Percentiles rank a stretch among this genome's conserved stretches.
phyloP scores from a whole-genome alignment of 345 rosid genomes.

The Draba incana region DNA sequence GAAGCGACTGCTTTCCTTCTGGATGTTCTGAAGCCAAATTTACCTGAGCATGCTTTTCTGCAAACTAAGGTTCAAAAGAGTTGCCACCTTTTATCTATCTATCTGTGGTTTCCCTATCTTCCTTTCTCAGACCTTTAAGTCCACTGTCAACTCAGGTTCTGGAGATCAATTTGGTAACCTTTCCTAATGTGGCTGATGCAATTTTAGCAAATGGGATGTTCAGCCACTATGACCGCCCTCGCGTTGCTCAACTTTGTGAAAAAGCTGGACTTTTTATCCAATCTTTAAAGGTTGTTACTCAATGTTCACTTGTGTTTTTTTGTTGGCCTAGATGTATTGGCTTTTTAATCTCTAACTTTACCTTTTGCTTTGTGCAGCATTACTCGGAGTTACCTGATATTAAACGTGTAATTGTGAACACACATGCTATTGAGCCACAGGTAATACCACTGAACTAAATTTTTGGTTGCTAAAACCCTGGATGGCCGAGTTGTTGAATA shows the following conservation, averaged over 20 bases:
- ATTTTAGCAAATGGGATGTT: conserved; percentile 99
- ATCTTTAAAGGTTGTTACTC: conserved; percentile 73
- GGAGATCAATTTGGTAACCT: conserved; percentile 97
- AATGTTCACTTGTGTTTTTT: conserved; percentile 5
- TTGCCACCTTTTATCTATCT: conserved; percentile 22
- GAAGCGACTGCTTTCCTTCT: conserved; percentile 99
- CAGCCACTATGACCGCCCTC: conserved; percentile 97
- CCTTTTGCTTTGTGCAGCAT: conserved; percentile 66
- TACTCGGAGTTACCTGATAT: conserved; percentile 96
- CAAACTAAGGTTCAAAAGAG: conserved; percentile 77
- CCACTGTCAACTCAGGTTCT: conserved; percentile 63
- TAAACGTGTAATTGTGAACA: conserved; percentile 98
- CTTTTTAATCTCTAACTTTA: conserved; percentile 32
- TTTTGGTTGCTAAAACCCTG: conserved; percentile 21
- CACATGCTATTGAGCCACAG: conserved; percentile 99
- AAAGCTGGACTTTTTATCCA: conserved; percentile 95
- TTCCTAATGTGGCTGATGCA: conserved; percentile 99
- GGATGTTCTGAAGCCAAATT: conserved; percentile 95
- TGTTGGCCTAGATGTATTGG: conserved; percentile 16
- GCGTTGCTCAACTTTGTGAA: conserved; percentile 98
- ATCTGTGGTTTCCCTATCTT: conserved; percentile 7
- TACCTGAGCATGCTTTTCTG: conserved; percentile 91
- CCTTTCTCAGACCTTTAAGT: conserved; percentile 31
- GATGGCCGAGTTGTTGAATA: conserved; percentile 27
- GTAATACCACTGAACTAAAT: conserved; percentile 44